A percentile compares a stretch with the other conserved stretches of the same genome.
Evolutionary conservation across 805 yeast species (phyloP).

Genomic region (Naumovozyma baii): DNA sequence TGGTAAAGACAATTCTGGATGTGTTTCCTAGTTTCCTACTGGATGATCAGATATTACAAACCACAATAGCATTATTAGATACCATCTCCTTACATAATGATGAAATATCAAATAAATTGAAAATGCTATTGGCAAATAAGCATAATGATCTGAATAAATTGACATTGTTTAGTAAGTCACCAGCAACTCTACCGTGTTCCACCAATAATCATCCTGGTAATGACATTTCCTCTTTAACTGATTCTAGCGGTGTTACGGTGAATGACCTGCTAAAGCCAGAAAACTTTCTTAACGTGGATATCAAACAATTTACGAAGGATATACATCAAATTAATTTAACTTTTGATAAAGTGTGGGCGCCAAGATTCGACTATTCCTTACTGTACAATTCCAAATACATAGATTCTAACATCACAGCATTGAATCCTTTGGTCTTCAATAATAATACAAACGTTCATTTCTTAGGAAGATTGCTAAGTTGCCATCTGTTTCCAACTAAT

Average conservation of each 20-base stretch:
- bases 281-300: slow-evolving; percentile 45
- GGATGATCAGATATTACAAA: slow-evolving; percentile 50
- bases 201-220: slow-evolving; percentile 4
- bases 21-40: slow-evolving; percentile 62
- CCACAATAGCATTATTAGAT: slow-evolving; percentile 45
- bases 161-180: slow-evolving; percentile 15
- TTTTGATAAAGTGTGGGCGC: slow-evolving; percentile 66
- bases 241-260: slow-evolving; percentile 1
- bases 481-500: slow-evolving; percentile 47
- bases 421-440: slow-evolving; percentile 74
- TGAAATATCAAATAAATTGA: slow-evolving; percentile 43
- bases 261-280: slow-evolving; percentile 29
- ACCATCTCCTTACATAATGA: slow-evolving; percentile 40
- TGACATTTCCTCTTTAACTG: slow-evolving; percentile 1
- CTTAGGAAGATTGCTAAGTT: slow-evolving; percentile 57
- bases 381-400: slow-evolving; percentile 41
- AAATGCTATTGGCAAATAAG: slow-evolving; percentile 40
- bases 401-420: slow-evolving; percentile 27
- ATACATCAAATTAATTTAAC: slow-evolving; percentile 58
- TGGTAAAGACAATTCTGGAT: slow-evolving; percentile 47
- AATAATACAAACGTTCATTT: slow-evolving; percentile 61
- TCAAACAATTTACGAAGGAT: slow-evolving; percentile 48
- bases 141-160: slow-evolving; percentile 39
- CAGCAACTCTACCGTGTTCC: slow-evolving; percentile 2
- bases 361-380: slow-evolving; percentile 67